Evolutionary conservation across 192 early-diverging fungal genomes (phyloP).

Genomic region (Backusella australiensis): DNA sequence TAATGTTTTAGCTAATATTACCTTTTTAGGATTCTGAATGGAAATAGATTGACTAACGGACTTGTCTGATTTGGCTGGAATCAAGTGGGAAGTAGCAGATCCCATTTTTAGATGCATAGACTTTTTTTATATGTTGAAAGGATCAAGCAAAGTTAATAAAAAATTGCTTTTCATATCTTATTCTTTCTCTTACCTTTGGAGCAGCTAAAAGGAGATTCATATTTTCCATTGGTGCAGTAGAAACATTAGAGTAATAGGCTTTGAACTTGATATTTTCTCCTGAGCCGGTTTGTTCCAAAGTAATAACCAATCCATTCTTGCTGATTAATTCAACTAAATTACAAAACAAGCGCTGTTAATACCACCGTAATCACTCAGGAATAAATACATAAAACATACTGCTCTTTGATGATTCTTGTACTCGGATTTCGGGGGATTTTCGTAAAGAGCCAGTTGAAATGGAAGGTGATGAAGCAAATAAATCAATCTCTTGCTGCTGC

Average conservation of each 20-base stretch:
- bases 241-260: slow-evolving; percentile 45
- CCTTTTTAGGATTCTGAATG: slow-evolving; percentile 28
- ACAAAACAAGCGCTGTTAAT: neutral
- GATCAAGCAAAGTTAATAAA: neutral
- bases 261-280: slow-evolving; percentile 13
- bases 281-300: slow-evolving; percentile 22
- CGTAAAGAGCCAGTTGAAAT: neutral
- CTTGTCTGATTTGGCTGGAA: slow-evolving; percentile 35
- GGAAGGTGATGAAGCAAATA: neutral
- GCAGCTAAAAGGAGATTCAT: slow-evolving; percentile 43
- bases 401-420: neutral
- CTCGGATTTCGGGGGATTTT: neutral
- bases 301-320: slow-evolving; percentile 48
- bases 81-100: slow-evolving; percentile 35
- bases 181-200: slow-evolving; percentile 38
- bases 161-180: neutral
- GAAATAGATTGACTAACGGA: slow-evolving; percentile 37
- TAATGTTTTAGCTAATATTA: neutral
- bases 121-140: neutral
- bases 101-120: slow-evolving; percentile 32
- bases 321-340: slow-evolving; percentile 20
- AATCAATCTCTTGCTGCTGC: neutral
- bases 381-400: neutral
- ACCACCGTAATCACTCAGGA: neutral
- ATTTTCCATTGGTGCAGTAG: slow-evolving; percentile 38